Percentiles rank a stretch among this genome's conserved stretches.
Evolutionary conservation across 176 grass and related monocot species (phyloP).

Genomic region (Oryza rufipogon): DNA sequence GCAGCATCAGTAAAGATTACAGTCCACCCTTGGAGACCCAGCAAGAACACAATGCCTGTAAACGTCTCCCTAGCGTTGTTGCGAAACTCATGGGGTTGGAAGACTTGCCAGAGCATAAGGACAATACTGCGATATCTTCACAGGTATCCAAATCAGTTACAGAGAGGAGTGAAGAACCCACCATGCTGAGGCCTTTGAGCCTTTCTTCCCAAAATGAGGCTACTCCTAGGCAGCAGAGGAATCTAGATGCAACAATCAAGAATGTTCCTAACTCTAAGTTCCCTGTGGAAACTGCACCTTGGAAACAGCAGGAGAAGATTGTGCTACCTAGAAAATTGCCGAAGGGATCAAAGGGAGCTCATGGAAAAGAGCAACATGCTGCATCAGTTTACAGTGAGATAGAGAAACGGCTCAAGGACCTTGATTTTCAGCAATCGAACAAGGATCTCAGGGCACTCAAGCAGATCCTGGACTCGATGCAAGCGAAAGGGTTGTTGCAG

Average conservation of each 20-base stretch:
- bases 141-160: slow-evolving; percentile 39
- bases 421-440: slow-evolving; percentile 87
- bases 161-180: slow-evolving; percentile 50
- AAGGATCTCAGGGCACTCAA: slow-evolving; percentile 85
- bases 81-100: slow-evolving; percentile 98
- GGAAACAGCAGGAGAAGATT: slow-evolving; percentile 85
- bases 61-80: slow-evolving; percentile 73
- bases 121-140: slow-evolving; percentile 41
- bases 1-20: slow-evolving; percentile 13
- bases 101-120: slow-evolving; percentile 52
- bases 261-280: slow-evolving; percentile 61
- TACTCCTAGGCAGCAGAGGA: slow-evolving; percentile 45
- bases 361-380: slow-evolving; percentile 58
- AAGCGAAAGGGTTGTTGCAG: slow-evolving; percentile 87
- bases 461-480: slow-evolving; percentile 86
- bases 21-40: slow-evolving; percentile 34
- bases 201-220: slow-evolving; percentile 41
- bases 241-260: slow-evolving; percentile 53
- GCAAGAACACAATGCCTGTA: slow-evolving; percentile 50
- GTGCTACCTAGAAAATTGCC: slow-evolving; percentile 62
- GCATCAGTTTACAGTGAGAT: slow-evolving; percentile 84
- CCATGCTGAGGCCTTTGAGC: slow-evolving; percentile 37
- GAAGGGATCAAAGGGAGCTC: slow-evolving; percentile 48
- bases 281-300: slow-evolving; percentile 74
- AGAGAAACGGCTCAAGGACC: slow-evolving; percentile 87